Evolutionary conservation across 345 rosid genomes (phyloP), one percentile per base, ranked within the genome.

Genomic region (Alliaria petiolata): DNA sequence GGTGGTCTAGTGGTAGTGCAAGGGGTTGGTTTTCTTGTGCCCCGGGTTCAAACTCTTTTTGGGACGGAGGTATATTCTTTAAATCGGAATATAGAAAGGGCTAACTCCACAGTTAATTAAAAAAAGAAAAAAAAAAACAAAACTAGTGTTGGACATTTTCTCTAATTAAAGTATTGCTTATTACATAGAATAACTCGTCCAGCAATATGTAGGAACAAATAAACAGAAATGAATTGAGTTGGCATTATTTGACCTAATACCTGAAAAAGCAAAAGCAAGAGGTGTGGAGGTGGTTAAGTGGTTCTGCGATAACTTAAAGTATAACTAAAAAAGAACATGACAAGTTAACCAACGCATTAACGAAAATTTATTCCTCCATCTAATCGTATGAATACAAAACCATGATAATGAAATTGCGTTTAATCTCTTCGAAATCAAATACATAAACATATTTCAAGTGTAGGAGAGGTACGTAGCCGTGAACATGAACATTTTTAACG

Each of bases 321-420:
- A 42, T 43, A 52, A 53, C 55, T 33, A 22, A 52, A 71, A 30
- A 55, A 33, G 55, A 62, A 14, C 17, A 15, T 22, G 69, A 71
- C 76, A 53, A 53, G 45, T 53, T 62, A 71, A 71, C 76, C 46
- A 71, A 62, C 76, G 52, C 63, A 43, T 62, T 71, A 62, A 43
- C 62, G n/a, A 62, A 71, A 42, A 22, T n/a, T 42, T 52, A 15
- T 42, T 71, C 30, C 28, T 52, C 36, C 34, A 14, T 38, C 67
- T 42, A 62, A n/a, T 61, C 28, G 19, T 38, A 28, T 51, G 34
- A 42, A 57, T 19, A 12, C 31, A 19, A 13, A 20, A 38, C 63
- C 17, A 36, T 58, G 15, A 56, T 56, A 33, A 26, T 20, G 42
- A 16, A 14, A 34, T 56, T 45, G 7, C 35, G 12, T 40, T 20